Evolutionary conservation across 1,284 basidiomycete species (phyloP), one percentile per base, ranked within the genome.

Genomic region (Tilletia caries): DNA sequence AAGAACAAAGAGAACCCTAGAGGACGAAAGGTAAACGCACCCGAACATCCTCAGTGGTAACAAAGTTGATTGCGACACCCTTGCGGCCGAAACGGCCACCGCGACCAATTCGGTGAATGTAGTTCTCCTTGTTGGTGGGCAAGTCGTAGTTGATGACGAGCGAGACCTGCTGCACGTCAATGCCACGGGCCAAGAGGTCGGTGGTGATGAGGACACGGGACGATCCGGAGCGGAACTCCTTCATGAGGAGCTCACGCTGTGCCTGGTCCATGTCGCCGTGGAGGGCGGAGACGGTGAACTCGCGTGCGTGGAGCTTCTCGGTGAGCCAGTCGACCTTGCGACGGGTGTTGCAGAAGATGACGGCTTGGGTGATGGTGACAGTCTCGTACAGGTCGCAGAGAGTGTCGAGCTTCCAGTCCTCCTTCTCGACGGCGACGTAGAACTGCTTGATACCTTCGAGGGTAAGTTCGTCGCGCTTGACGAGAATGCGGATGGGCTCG

Each of bases 321-420:
- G 95, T 96, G 69, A 99, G 84, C 95, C 96, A 99, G 84, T 99
- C 96, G 70, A 98, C 95, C 90, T 99, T 99, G 86, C 95, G 88
- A 77, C 93, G 88, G 4, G 95, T 98, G 86, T 98, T 98, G 86
- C 96, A 98, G 87, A 98, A 99, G 82, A 99, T 98, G 84, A 99
- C 95, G 33, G 96, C 95, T 87, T 98, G 96, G 0, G 96, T 98
- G 85, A 98, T 98, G 34, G 96, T 98, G 66, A 98, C 88, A 23
- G 95, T 98, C 85, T 99, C 96, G 86, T 98, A 99, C 48, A 85
- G 74, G 85, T 98, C 96, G 85, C 94, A 98, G 25, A 99, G 87
- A 0, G 95, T 98, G 85, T 98, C 96, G 80, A 98, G 95, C 84
- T 99, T 99, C 95, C 95, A 98, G 81, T 99, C 96, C 85, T 98